Conservation (phyloP, 768 basidiomycete genomes). For the Termitomyces sp. region DNA sequence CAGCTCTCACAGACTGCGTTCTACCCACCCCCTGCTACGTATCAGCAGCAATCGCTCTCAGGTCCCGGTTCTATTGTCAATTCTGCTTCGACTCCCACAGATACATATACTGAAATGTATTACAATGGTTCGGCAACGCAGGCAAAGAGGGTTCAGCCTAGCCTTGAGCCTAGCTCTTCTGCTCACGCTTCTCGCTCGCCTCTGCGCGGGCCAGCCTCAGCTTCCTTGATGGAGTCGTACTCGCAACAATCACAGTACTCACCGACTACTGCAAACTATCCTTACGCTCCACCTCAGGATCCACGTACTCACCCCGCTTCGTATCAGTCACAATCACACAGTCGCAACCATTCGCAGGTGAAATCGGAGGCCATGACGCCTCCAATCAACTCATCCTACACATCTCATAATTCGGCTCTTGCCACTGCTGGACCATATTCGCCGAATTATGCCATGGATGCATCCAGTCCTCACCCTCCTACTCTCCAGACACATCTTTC, state of each 20-base stretch:
- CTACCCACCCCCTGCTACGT: slow-evolving; percentile 54
- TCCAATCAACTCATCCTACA: slow-evolving; percentile 46
- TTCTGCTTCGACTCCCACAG: slow-evolving; percentile 33
- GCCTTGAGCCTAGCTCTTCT: slow-evolving; percentile 46
- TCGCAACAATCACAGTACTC: slow-evolving; percentile 66
- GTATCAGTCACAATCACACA: slow-evolving; percentile 56
- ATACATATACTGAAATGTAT: slow-evolving; percentile 59
- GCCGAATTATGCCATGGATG: slow-evolving; percentile 57
- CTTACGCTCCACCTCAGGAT: slow-evolving; percentile 41
- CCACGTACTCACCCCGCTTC: slow-evolving; percentile 32
- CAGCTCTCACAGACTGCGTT: slow-evolving; percentile 43
- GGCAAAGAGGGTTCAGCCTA: slow-evolving; percentile 52
- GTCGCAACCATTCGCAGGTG: slow-evolving; percentile 51
- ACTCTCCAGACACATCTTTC: slow-evolving; percentile 46
- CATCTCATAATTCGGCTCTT: slow-evolving; percentile 42
- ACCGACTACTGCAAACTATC: slow-evolving; percentile 48
- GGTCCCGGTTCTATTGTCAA: slow-evolving; percentile 27
- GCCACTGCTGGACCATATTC: slow-evolving; percentile 31
- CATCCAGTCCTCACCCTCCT: slow-evolving; percentile 57
- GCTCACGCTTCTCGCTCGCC: slow-evolving; percentile 57
- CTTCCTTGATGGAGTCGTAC: slow-evolving; percentile 64
- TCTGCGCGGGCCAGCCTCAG: slow-evolving; percentile 44
- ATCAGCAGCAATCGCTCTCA: slow-evolving; percentile 47
- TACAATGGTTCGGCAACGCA: slow-evolving; percentile 46
- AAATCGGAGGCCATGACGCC: slow-evolving; percentile 50